A percentile compares a stretch with the other conserved stretches of the same genome.
phyloP scores from a whole-genome alignment of 768 basidiomycete species.

The Podaxis rugospora region DNA sequence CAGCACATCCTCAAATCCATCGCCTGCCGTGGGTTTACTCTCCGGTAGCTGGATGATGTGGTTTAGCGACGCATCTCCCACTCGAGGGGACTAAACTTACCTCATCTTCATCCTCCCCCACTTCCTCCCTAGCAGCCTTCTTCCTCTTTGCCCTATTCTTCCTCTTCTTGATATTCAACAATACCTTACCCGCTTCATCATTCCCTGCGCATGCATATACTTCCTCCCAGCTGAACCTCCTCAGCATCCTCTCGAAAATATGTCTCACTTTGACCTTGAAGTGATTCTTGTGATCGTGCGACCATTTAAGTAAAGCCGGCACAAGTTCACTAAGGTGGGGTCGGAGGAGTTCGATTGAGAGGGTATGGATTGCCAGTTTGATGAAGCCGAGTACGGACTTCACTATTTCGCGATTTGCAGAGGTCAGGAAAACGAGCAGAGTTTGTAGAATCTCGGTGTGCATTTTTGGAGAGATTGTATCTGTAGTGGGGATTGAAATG shows the following conservation, averaged over 20 bases:
- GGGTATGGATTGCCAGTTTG: slow-evolving; percentile 88
- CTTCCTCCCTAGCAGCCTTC: slow-evolving; percentile 58
- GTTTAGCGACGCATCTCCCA: not conserved
- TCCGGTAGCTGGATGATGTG: slow-evolving; percentile 30
- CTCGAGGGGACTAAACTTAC: slow-evolving; percentile 15
- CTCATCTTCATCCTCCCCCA: slow-evolving; percentile 50
- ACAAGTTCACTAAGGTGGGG: slow-evolving; percentile 77
- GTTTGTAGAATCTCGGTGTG: slow-evolving; percentile 83
- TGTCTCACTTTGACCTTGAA: slow-evolving; percentile 97
- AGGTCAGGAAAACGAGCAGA: slow-evolving; percentile 84
- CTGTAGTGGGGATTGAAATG: slow-evolving; percentile 29
- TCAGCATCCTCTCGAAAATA: slow-evolving; percentile 93
- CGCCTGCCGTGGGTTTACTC: slow-evolving; percentile 55
- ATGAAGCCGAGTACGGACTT: slow-evolving; percentile 94
- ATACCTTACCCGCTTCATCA: slow-evolving; percentile 82
- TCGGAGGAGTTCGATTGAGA: slow-evolving; percentile 66
- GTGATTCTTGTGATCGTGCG: slow-evolving; percentile 98
- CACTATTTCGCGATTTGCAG: slow-evolving; percentile 95
- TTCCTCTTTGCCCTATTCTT: slow-evolving; percentile 92
- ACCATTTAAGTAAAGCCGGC: slow-evolving; percentile 84
- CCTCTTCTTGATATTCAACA: slow-evolving; percentile 92
- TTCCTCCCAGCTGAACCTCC: slow-evolving; percentile 85
- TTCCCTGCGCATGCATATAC: slow-evolving; percentile 71
- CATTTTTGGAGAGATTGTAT: slow-evolving; percentile 65
- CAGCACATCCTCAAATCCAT: slow-evolving; percentile 95